These are phyloP conservation scores for Pharnaceum exiguum DNA, from an alignment of 148 eudicot species.

Conservation along the genomic window DNA sequence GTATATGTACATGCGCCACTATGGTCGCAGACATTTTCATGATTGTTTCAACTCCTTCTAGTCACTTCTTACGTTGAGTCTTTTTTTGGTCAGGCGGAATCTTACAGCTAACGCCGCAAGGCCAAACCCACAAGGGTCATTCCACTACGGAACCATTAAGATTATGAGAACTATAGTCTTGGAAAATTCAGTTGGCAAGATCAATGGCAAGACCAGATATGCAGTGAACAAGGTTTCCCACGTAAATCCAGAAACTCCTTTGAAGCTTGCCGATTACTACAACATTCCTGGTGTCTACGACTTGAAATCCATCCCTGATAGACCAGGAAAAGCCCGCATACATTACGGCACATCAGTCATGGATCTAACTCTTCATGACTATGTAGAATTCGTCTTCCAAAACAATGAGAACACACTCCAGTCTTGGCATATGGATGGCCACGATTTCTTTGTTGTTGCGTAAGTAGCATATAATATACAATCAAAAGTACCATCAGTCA, in stretches of 20 bases:
- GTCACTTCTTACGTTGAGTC: background rate
- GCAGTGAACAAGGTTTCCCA: constrained; percentile 69
- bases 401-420: constrained; percentile 54
- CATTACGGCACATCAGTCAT: constrained; percentile 62
- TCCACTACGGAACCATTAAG: constrained; percentile 66
- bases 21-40: too few relatives aligned
- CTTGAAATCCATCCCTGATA: constrained; percentile 59
- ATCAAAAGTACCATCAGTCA: too few relatives aligned
- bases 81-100: constrained; percentile 46
- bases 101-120: constrained; percentile 88
- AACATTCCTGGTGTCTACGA: constrained; percentile 57
- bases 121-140: constrained; percentile 94
- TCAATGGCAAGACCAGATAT: constrained; percentile 68
- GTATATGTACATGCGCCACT: background rate
- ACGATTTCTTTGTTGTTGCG: constrained; percentile 81
- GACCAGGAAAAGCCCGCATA: constrained; percentile 32
- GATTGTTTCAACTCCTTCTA: background rate
- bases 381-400: constrained; percentile 72
- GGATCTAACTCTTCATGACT: constrained; percentile 51
- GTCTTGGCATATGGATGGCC: constrained; percentile 85
- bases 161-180: constrained; percentile 55
- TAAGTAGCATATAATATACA: too few relatives aligned
- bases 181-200: constrained; percentile 32
- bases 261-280: constrained; percentile 79
- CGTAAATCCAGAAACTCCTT: constrained; percentile 67